These are phyloP conservation scores for Scytalidium sp. DNA, from an alignment of 2,329 filamentous ascomycete species.

Conservation along the genomic window DNA sequence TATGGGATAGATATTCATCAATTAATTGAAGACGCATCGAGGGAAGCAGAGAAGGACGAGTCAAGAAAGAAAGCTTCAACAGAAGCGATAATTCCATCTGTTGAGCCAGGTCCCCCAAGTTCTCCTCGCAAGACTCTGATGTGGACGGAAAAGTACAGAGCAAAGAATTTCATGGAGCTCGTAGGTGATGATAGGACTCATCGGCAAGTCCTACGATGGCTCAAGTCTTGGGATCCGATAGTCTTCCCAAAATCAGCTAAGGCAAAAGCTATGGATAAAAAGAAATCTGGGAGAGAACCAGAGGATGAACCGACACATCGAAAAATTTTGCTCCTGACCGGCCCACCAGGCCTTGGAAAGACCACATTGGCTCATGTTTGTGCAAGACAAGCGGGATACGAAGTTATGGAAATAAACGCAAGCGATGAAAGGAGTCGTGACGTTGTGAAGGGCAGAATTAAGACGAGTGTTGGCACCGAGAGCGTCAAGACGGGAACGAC, in stretches of 20 bases:
- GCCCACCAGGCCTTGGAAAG: slow-evolving; percentile 90
- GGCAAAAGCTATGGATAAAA: slow-evolving; percentile 45
- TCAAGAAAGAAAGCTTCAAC: slow-evolving; percentile 39
- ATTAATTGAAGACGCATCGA: slow-evolving; percentile 69
- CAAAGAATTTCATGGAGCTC: slow-evolving; percentile 85
- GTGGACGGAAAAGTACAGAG: slow-evolving; percentile 98
- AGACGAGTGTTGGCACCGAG: slow-evolving; percentile 89
- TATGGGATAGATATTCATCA: slow-evolving; percentile 92
- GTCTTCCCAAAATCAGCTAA: slow-evolving; percentile 75
- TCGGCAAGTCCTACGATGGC: slow-evolving; percentile 83
- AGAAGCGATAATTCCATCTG: slow-evolving; percentile 31
- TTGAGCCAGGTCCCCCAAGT: slow-evolving; percentile 30
- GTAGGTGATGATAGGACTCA: slow-evolving; percentile 95
- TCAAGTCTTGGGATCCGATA: slow-evolving; percentile 89
- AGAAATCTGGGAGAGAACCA: slow-evolving; percentile 38
- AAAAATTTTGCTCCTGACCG: slow-evolving; percentile 87
- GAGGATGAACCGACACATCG: slow-evolving; percentile 75
- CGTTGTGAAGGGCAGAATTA: slow-evolving; percentile 87
- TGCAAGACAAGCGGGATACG: slow-evolving; percentile 91
- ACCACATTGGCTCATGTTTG: slow-evolving; percentile 96
- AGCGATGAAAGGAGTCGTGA: slow-evolving; percentile 90
- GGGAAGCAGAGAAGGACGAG: slow-evolving; percentile 34
- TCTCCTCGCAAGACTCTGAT: slow-evolving; percentile 50
- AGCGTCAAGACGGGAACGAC: slow-evolving; percentile 73
- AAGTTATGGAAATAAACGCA: slow-evolving; percentile 95